These are phyloP conservation scores for Kodamaea leandrae DNA, from an alignment of 805 yeast genomes.

Conservation along the genomic window DNA sequence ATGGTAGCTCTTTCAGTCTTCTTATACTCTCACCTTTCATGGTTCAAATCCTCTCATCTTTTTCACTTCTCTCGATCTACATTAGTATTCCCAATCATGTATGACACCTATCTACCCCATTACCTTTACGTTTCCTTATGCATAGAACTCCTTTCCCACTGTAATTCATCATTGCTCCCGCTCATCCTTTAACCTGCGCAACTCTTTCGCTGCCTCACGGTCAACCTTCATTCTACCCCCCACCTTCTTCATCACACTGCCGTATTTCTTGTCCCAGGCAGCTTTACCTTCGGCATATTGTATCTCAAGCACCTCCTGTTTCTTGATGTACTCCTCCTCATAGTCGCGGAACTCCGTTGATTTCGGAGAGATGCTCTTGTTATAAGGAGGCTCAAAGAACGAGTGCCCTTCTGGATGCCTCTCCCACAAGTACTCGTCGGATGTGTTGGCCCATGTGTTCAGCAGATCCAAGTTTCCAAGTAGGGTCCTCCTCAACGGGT, in stretches of 20 bases:
- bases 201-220: constrained; percentile 32
- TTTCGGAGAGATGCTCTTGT: constrained; percentile 16
- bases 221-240: constrained; percentile 35
- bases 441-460: constrained; percentile 32
- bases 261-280: constrained; percentile 17
- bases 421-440: constrained; percentile 42
- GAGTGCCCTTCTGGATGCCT: constrained; percentile 33
- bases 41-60: too few relatives aligned
- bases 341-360: constrained; percentile 33
- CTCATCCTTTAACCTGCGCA: constrained; percentile 22
- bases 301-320: constrained; percentile 19
- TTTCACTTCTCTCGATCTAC: too few relatives aligned
- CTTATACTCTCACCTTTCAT: too few relatives aligned
- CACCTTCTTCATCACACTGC: constrained; percentile 18
- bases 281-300: constrained; percentile 21
- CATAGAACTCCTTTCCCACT: too few relatives aligned
- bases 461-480: constrained; percentile 40
- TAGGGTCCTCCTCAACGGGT: constrained; percentile 36
- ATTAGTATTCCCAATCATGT: too few relatives aligned
- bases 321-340: constrained; percentile 29
- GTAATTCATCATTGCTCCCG: not conserved
- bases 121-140: too few relatives aligned
- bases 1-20: too few relatives aligned
- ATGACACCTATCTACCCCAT: too few relatives aligned
- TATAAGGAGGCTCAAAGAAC: constrained; percentile 38